phyloP scores from a whole-genome alignment of 805 yeast genomes.

The Kodamaea nitidulidarum region DNA sequence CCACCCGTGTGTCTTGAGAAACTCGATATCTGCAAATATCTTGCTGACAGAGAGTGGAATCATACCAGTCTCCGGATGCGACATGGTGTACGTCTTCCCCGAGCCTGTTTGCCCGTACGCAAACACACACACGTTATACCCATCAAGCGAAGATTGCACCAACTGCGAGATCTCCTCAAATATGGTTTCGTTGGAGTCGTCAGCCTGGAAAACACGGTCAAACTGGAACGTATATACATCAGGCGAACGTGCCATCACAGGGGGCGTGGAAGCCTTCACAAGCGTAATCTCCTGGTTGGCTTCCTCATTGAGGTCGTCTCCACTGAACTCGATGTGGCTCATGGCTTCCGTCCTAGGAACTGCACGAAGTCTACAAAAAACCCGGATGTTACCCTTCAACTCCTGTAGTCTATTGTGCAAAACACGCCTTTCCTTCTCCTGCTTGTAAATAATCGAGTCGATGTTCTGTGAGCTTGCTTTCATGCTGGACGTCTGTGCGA shows the following conservation, averaged over 20 bases:
- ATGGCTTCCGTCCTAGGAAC: slow-evolving; percentile 18
- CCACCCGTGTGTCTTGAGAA: slow-evolving; percentile 58
- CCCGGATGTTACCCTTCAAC: slow-evolving; percentile 87
- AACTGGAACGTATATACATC: slow-evolving; percentile 50
- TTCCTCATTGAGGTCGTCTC: slow-evolving; percentile 27
- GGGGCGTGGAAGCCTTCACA: slow-evolving; percentile 17
- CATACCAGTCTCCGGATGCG: slow-evolving; percentile 65
- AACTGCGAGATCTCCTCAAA: slow-evolving; percentile 84
- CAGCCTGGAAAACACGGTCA: slow-evolving; percentile 69
- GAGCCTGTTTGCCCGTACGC: slow-evolving; percentile 96
- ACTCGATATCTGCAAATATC: slow-evolving; percentile 56
- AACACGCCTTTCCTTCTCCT: slow-evolving; percentile 55
- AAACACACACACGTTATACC: slow-evolving; percentile 86
- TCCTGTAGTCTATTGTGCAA: slow-evolving; percentile 78
- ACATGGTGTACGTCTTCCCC: slow-evolving; percentile 93
- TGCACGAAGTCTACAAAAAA: slow-evolving; percentile 83
- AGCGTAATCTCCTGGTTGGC: slow-evolving; percentile 34
- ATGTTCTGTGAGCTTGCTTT: slow-evolving; percentile 16
- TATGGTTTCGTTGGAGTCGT: slow-evolving; percentile 53
- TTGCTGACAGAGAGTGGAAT: slow-evolving; percentile 71
- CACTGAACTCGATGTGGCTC: slow-evolving; percentile 17
- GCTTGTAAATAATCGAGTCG: slow-evolving; percentile 29
- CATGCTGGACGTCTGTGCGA: background rate
- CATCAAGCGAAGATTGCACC: slow-evolving; percentile 75
- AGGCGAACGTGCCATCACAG: slow-evolving; percentile 5